A percentile compares a stretch with the other conserved stretches of the same genome.
Evolutionary conservation across 2,329 filamentous ascomycete species (phyloP).

Genomic region (Alternaria gaisen): DNA sequence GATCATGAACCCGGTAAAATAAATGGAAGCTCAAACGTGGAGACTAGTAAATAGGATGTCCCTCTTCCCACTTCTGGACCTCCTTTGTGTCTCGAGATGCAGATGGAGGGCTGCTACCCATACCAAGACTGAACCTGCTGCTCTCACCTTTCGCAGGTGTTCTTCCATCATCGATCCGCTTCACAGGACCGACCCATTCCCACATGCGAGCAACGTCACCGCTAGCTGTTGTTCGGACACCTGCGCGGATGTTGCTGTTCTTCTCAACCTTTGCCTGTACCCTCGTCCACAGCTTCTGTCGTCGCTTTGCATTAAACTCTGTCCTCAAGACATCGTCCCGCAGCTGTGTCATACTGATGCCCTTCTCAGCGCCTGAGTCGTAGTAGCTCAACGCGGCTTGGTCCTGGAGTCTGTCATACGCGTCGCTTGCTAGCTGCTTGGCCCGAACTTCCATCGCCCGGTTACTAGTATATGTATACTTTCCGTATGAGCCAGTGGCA

Average conservation of each 20-base stretch:
- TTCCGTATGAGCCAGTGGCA: slow-evolving; percentile 64
- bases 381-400: slow-evolving; percentile 82
- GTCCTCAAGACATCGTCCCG: slow-evolving; percentile 88
- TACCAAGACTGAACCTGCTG: slow-evolving; percentile 45
- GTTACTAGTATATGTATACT: slow-evolving; percentile 69
- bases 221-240: slow-evolving; percentile 68
- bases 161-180: slow-evolving; percentile 56
- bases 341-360: slow-evolving; percentile 86
- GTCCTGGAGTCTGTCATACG: slow-evolving; percentile 80
- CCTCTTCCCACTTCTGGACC: slow-evolving; percentile 57
- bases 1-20: slow-evolving; percentile 1
- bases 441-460: slow-evolving; percentile 74
- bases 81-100: slow-evolving; percentile 44
- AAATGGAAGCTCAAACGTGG: slow-evolving; percentile 4
- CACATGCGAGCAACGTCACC: slow-evolving; percentile 69
- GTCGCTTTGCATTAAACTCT: slow-evolving; percentile 77
- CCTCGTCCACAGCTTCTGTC: slow-evolving; percentile 83
- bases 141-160: slow-evolving; percentile 43
- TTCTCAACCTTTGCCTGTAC: slow-evolving; percentile 87
- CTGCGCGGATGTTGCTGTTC: slow-evolving; percentile 90
- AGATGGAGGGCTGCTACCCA: slow-evolving; percentile 42
- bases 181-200: slow-evolving; percentile 73
- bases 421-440: slow-evolving; percentile 84
- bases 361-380: slow-evolving; percentile 73
- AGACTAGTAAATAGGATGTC: slow-evolving; percentile 56